Conservation (phyloP, 768 basidiomycete genomes). For the Psilocybe subaeruginosa region DNA sequence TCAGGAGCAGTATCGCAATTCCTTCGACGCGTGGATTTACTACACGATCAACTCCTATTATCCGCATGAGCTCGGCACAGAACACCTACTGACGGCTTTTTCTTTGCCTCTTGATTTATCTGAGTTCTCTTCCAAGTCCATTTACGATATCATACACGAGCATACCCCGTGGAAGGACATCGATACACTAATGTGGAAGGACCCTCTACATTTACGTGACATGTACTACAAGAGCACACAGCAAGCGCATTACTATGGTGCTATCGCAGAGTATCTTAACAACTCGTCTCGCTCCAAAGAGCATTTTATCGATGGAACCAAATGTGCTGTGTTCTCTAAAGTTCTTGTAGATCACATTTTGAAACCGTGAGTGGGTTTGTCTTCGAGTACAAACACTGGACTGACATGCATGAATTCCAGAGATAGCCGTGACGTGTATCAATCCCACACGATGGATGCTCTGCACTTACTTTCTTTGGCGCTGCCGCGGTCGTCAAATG, state of each 20-base stretch:
- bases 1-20: background rate
- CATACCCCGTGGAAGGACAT: conserved; percentile 1
- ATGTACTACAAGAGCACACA: background rate
- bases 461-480: no score
- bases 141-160: conserved; percentile 6
- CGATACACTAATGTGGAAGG: conserved; percentile 8
- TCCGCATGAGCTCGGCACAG: background rate
- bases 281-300: conserved; percentile 1
- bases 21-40: conserved; percentile 4
- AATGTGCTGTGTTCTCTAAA: background rate
- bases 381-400: no score
- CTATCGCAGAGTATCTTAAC: conserved; percentile 1
- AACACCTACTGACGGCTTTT: background rate
- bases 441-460: no score
- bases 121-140: background rate
- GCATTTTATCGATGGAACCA: background rate
- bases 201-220: conserved; percentile 6
- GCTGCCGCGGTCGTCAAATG: no score
- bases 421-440: no score
- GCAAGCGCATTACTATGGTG: background rate
- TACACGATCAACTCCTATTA: background rate
- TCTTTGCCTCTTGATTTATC: background rate
- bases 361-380: background rate
- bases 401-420: no score
- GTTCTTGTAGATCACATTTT: conserved; percentile 3